Conservation (phyloP, 1,284 basidiomycete species). For the Lentinus polychrous region DNA sequence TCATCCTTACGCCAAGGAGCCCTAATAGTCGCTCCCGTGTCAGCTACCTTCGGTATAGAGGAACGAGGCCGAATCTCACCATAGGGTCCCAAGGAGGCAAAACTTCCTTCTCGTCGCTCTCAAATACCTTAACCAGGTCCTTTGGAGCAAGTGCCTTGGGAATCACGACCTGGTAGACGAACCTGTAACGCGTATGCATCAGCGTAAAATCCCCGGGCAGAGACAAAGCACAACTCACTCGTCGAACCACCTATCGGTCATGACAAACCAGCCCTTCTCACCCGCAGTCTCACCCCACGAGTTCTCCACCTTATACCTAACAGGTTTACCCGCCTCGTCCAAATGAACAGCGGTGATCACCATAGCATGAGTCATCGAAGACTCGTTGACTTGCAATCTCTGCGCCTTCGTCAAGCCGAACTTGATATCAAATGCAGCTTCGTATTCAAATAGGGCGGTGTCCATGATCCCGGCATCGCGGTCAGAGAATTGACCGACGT, state of each 20-base stretch:
- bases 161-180: slow-evolving; percentile 85
- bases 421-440: slow-evolving; percentile 57
- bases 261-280: slow-evolving; percentile 87
- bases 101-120: slow-evolving; percentile 55
- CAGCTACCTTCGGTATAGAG: too few species aligned
- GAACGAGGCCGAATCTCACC: slow-evolving; percentile 38
- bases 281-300: slow-evolving; percentile 84
- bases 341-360: slow-evolving; percentile 91
- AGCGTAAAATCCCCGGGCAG: neutral
- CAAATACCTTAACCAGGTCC: slow-evolving; percentile 77
- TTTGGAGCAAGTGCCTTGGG: slow-evolving; percentile 74
- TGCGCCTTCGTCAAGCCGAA: slow-evolving; percentile 75
- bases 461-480: slow-evolving; percentile 78
- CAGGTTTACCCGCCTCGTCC: slow-evolving; percentile 64
- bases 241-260: slow-evolving; percentile 89
- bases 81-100: slow-evolving; percentile 89
- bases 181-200: slow-evolving; percentile 33
- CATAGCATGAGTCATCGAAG: slow-evolving; percentile 90
- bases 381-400: slow-evolving; percentile 77
- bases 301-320: slow-evolving; percentile 94
- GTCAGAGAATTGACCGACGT: slow-evolving; percentile 78
- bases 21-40: neutral
- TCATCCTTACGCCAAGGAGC: slow-evolving; percentile 4
- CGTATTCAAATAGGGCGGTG: slow-evolving; percentile 74
- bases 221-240: slow-evolving; percentile 47